phyloP scores from a whole-genome alignment of 2,329 filamentous ascomycete genomes.

The Trichoderma sp. region DNA sequence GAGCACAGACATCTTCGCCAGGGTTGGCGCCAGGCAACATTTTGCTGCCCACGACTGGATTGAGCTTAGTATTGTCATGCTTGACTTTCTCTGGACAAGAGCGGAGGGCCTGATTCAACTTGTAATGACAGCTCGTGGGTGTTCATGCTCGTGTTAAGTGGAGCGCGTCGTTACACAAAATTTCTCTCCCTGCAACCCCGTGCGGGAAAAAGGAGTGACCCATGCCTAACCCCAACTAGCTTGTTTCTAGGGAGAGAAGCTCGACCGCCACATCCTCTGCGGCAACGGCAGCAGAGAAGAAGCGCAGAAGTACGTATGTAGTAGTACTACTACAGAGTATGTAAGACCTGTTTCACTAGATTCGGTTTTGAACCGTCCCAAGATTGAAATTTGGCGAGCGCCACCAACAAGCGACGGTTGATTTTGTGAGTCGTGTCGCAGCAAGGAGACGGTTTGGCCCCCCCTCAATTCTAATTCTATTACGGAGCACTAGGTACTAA shows the following conservation, averaged over 20 bases:
- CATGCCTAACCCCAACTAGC: constrained; percentile 1
- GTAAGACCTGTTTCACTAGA: not conserved
- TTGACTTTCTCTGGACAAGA: not conserved
- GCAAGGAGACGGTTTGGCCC: not conserved
- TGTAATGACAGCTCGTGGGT: not conserved
- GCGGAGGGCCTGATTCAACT: not conserved
- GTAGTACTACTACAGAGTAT: too few species aligned
- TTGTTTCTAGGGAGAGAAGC: constrained; percentile 4
- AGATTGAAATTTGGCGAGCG: not conserved
- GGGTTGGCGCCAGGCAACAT: not conserved
- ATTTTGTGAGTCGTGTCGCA: not conserved
- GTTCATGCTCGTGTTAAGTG: constrained; percentile 18
- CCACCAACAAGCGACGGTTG: not conserved
- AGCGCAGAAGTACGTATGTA: not conserved
- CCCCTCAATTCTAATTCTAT: not conserved
- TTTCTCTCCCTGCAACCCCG: constrained; percentile 15
- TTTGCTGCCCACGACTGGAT: not conserved
- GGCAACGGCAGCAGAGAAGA: not conserved
- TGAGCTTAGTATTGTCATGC: not conserved
- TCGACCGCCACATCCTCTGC: not conserved
- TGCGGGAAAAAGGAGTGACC: constrained; percentile 11
- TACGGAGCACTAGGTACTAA: too few species aligned
- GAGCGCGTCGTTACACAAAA: constrained; percentile 9
- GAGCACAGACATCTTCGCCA: not conserved
- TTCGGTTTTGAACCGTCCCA: not conserved